Base-by-base conservation (phyloP, 352 stramenopile species). In the Globisporangium okanoganense region DNA sequence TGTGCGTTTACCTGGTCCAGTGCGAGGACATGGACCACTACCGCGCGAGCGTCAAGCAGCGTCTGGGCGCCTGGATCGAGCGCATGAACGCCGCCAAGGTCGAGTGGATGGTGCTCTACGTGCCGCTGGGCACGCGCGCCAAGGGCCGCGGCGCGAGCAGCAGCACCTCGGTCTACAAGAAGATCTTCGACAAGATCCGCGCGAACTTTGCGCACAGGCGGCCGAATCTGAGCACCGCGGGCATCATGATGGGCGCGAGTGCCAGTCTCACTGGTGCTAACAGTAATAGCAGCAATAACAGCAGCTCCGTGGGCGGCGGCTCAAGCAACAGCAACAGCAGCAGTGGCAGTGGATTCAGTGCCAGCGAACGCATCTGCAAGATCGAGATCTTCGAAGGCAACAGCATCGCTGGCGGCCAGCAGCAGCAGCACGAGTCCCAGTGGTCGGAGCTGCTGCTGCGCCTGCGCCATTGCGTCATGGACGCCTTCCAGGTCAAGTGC, bases 21-120 rank as follows among this genome's bases (percentile, higher is more conserved):
- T 95, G 86, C 63, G 86, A 95, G 59, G 84, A 95, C 64, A 71
- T 88, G 49, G 82, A 93, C 27, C 67, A 61, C 27, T 95, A 95
- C 69, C 84, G 83, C 25, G 62, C 49, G 10, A 66, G 52, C 10
- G 76, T 91, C 10, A 78, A 85, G 31, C 61, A 66, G 4, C 64
- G 77, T 3, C 65, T 95, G 40, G 56, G 62, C 2, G 64, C 70
- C 2, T 95, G 86, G 86, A 73, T 90, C 29, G 82, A 91, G 31
- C 70, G 67, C 31, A 94, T 95, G 86, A 87, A 79, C 45, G 66
- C 71, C 14, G 71, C 69, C 0, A 72, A 74, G 14, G 67, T 88
- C 13, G 84, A 95, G 59, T 95, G 83, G 82, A 78, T 95, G 50
- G 65, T 94, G 40, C 70, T 93, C 1, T 95, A 94, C 61, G 84